phyloP scores from a whole-genome alignment of 2,329 filamentous ascomycete species.

The Colletotrichum ledebouriae region DNA sequence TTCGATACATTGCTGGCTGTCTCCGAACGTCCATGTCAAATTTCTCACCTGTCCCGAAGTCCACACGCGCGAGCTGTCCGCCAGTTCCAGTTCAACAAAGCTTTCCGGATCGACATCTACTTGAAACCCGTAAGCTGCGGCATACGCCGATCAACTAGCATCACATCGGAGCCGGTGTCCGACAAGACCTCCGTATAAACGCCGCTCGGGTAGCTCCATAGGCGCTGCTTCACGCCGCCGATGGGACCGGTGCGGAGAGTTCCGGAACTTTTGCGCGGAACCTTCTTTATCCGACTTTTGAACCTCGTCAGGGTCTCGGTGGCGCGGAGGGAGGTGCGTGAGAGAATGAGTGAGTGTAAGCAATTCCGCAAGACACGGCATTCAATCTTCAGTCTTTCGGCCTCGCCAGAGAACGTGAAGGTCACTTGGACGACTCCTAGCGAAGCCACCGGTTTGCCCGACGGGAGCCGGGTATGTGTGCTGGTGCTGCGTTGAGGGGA shows the following conservation, averaged over 20 bases:
- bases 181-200: not conserved
- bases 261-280: not conserved
- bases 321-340: not conserved
- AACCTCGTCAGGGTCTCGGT: not conserved
- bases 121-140: not conserved
- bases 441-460: not conserved
- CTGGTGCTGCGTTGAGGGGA: not conserved
- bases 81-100: not conserved
- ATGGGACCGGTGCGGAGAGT: not conserved
- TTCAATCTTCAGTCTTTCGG: not conserved
- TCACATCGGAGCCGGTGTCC: slow-evolving; percentile 2
- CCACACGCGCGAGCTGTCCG: not conserved
- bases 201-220: not conserved
- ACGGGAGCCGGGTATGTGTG: not conserved
- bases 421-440: not conserved
- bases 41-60: no score
- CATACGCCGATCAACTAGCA: not conserved
- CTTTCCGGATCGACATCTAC: not conserved
- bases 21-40: not conserved
- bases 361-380: not conserved
- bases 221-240: not conserved
- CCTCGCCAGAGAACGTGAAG: not conserved
- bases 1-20: not conserved
- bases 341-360: not conserved
- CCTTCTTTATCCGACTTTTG: not conserved